These are phyloP conservation scores for Dactylorhiza incarnata DNA, from an alignment of 106 monocot genomes.

Conservation along the genomic window DNA sequence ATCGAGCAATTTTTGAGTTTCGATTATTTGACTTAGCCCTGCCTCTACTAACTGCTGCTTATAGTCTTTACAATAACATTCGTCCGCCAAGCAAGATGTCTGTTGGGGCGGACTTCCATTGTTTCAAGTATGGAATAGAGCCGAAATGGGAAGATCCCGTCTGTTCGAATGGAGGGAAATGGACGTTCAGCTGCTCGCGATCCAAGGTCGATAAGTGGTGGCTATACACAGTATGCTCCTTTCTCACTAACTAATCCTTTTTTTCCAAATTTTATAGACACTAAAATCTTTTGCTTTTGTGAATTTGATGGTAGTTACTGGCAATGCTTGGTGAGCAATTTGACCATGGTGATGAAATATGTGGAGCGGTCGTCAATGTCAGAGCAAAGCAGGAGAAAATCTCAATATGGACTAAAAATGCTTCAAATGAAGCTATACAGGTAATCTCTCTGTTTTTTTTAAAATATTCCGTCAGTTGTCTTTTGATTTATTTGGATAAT, in stretches of 20 bases:
- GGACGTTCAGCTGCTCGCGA: conserved; percentile 38
- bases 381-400: conserved; percentile 46
- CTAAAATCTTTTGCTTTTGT: neutral
- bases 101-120: conserved; percentile 55
- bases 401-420: conserved; percentile 69
- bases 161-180: conserved; percentile 59
- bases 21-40: no score
- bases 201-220: conserved; percentile 48
- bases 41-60: neutral
- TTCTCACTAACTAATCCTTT: neutral
- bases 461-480: no score
- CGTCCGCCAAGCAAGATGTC: conserved; percentile 45
- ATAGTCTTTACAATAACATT: conserved; percentile 61
- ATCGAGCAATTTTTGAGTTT: no score
- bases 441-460: conserved; percentile 9
- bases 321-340: conserved; percentile 75
- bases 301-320: conserved; percentile 27
- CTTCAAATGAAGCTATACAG: conserved; percentile 42
- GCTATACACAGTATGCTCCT: conserved; percentile 48
- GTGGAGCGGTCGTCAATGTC: conserved; percentile 60
- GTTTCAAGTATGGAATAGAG: conserved; percentile 49
- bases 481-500: no score
- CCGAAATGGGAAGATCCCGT: conserved; percentile 70
- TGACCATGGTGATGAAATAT: conserved; percentile 54
- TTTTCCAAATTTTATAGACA: neutral